A percentile compares a stretch with the other conserved stretches of the same genome.
phyloP scores from a whole-genome alignment of 805 yeast species.

The Ogataea salicorniae region DNA sequence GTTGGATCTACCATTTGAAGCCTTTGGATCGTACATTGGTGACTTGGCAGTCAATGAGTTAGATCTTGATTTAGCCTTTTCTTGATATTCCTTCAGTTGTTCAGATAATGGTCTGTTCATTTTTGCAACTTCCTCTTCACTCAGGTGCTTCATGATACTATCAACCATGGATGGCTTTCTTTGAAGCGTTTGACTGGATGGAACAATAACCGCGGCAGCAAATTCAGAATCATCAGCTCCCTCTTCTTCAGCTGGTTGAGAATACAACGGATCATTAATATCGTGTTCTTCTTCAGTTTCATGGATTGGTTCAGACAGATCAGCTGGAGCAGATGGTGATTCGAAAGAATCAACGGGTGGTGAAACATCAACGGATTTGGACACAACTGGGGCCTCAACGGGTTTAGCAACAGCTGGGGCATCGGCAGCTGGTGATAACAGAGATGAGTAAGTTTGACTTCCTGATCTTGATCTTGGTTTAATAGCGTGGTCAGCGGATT shows the following conservation, averaged over 20 bases:
- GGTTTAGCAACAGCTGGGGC: slow-evolving; percentile 18
- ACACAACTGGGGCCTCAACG: slow-evolving; percentile 15
- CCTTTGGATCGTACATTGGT: slow-evolving; percentile 27
- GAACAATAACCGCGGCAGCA: slow-evolving; percentile 1
- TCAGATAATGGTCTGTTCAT: slow-evolving; percentile 28
- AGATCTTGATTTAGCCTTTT: slow-evolving; percentile 30
- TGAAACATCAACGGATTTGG: slow-evolving; percentile 14
- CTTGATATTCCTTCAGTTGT: slow-evolving; percentile 22
- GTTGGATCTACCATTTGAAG: slow-evolving; percentile 19
- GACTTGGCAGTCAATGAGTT: slow-evolving; percentile 43
- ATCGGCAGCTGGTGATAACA: slow-evolving; percentile 8
- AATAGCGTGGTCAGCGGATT: slow-evolving; percentile 2
- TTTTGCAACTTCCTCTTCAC: slow-evolving; percentile 23
- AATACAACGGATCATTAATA: background rate
- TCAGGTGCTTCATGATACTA: slow-evolving; percentile 24
- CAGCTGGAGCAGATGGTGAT: slow-evolving; percentile 4
- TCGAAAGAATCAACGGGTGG: slow-evolving; percentile 7
- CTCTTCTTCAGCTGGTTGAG: slow-evolving; percentile 16
- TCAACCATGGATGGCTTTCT: slow-evolving; percentile 30
- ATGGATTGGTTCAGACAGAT: slow-evolving; percentile 31
- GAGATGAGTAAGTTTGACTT: no score
- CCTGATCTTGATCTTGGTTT: no score
- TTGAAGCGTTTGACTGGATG: slow-evolving; percentile 8
- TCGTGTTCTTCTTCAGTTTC: slow-evolving; percentile 21
- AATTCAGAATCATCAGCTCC: background rate